A percentile compares a stretch with the other conserved stretches of the same genome.
Evolutionary conservation across 2,329 filamentous ascomycete species (phyloP).

Genomic region (Coniochaeta sp.): DNA sequence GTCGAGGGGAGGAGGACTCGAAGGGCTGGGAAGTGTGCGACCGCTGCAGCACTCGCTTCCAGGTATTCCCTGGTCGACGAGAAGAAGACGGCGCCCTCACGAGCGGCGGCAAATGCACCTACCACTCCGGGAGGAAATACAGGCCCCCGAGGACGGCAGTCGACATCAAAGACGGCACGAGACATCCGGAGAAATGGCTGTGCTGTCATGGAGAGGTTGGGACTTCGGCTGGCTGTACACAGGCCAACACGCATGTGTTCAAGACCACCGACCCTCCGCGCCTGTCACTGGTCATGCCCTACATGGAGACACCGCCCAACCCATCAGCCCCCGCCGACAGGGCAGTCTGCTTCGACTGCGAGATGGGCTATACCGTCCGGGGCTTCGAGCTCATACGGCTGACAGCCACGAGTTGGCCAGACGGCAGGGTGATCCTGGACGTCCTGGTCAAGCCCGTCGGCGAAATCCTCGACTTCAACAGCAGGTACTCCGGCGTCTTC

Average conservation of each 20-base stretch:
- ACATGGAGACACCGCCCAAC: slow-evolving; percentile 68
- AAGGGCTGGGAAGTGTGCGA: slow-evolving; percentile 84
- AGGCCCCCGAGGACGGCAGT: slow-evolving; percentile 50
- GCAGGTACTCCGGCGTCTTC: slow-evolving; percentile 81
- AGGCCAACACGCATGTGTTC: slow-evolving; percentile 72
- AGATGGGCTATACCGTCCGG: slow-evolving; percentile 91
- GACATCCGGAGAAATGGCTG: slow-evolving; percentile 56
- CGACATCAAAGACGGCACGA: slow-evolving; percentile 35
- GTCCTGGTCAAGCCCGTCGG: slow-evolving; percentile 79
- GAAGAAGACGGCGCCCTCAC: slow-evolving; percentile 69
- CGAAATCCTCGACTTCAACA: slow-evolving; percentile 84
- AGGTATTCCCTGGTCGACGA: slow-evolving; percentile 82
- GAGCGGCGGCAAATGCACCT: slow-evolving; percentile 68
- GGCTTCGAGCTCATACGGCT: slow-evolving; percentile 86
- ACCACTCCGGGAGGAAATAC: slow-evolving; percentile 71
- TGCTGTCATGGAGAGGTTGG: slow-evolving; percentile 77
- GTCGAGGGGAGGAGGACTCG: slow-evolving; percentile 56
- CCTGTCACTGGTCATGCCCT: slow-evolving; percentile 73
- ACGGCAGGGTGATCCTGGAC: slow-evolving; percentile 68
- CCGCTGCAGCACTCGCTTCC: slow-evolving; percentile 77
- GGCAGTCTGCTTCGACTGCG: slow-evolving; percentile 86
- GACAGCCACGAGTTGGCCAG: slow-evolving; percentile 83
- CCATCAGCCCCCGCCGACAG: slow-evolving; percentile 38
- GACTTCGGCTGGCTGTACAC: slow-evolving; percentile 67
- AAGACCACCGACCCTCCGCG: slow-evolving; percentile 71